A percentile compares a stretch with the other conserved stretches of the same genome.
These are phyloP conservation scores for Exophiala aquamarina DNA, from an alignment of 2,329 filamentous ascomycete genomes.

Conservation along the genomic window DNA sequence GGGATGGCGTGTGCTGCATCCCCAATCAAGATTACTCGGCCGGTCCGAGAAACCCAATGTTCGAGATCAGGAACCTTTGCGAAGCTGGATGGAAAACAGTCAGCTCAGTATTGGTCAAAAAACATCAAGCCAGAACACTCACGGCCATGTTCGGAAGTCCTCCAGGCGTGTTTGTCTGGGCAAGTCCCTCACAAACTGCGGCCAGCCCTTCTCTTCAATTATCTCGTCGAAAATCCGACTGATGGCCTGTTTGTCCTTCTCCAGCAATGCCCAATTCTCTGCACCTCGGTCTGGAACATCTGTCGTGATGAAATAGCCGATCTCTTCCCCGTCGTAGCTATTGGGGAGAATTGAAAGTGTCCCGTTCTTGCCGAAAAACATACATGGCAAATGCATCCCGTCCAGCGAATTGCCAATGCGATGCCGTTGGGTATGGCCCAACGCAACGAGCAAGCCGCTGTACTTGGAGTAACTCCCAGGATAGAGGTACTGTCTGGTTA, in stretches of 20 bases:
- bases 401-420: background rate
- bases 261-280: slow-evolving; percentile 3
- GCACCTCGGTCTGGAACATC: slow-evolving; percentile 3
- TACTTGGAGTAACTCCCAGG: background rate
- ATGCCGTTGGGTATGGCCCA: background rate
- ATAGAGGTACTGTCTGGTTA: slow-evolving; percentile 5
- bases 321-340: slow-evolving; percentile 2
- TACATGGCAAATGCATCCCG: background rate
- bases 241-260: slow-evolving; percentile 1
- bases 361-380: slow-evolving; percentile 4
- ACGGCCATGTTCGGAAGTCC: slow-evolving; percentile 6
- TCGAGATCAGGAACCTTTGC: slow-evolving; percentile 3
- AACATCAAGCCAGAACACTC: no score
- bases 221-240: background rate
- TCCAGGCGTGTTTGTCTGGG: background rate
- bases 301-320: slow-evolving; percentile 5
- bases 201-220: background rate
- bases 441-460: slow-evolving; percentile 1
- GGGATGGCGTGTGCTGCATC: slow-evolving; percentile 20
- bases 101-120: no score
- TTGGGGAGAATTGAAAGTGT: slow-evolving; percentile 6
- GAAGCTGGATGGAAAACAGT: slow-evolving; percentile 3
- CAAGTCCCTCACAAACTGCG: slow-evolving; percentile 2
- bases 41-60: background rate
- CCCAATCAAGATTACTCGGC: slow-evolving; percentile 10